These are phyloP conservation scores for Dothideomycetidae sp. DNA, from an alignment of 2,329 filamentous ascomycete genomes.

Conservation along the genomic window DNA sequence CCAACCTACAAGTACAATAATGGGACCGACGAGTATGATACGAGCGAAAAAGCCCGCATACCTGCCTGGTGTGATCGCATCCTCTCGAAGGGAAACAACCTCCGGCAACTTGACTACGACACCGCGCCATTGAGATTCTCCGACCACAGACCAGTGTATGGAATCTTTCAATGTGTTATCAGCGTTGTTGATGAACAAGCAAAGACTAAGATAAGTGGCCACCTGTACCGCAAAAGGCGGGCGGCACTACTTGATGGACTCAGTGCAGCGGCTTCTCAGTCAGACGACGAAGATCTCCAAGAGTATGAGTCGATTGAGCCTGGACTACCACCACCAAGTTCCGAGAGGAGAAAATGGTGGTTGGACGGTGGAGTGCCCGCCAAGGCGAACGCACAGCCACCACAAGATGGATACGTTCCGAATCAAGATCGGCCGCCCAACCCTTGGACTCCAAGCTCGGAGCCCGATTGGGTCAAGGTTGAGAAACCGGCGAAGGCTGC, in stretches of 20 bases:
- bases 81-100: slow-evolving; percentile 67
- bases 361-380: slow-evolving; percentile 54
- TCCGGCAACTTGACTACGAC: slow-evolving; percentile 72
- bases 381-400: slow-evolving; percentile 55
- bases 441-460: slow-evolving; percentile 59
- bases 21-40: slow-evolving; percentile 78
- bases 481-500: slow-evolving; percentile 19
- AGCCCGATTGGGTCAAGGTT: slow-evolving; percentile 68
- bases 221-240: slow-evolving; percentile 57
- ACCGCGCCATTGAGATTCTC: slow-evolving; percentile 76
- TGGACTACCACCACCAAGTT: slow-evolving; percentile 51
- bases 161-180: slow-evolving; percentile 71
- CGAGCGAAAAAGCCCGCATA: slow-evolving; percentile 86
- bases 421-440: slow-evolving; percentile 68
- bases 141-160: slow-evolving; percentile 91
- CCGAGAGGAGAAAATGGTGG: slow-evolving; percentile 51
- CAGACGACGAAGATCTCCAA: slow-evolving; percentile 64
- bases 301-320: slow-evolving; percentile 74
- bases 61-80: slow-evolving; percentile 96
- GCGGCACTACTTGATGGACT: slow-evolving; percentile 51
- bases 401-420: slow-evolving; percentile 46
- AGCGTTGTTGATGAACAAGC: slow-evolving; percentile 62
- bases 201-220: slow-evolving; percentile 57
- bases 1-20: slow-evolving; percentile 96
- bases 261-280: slow-evolving; percentile 44